A percentile compares a stretch with the other conserved stretches of the same genome.
Conservation (phyloP, 2,329 filamentous ascomycete genomes). For the Colletotrichum sp. region DNA sequence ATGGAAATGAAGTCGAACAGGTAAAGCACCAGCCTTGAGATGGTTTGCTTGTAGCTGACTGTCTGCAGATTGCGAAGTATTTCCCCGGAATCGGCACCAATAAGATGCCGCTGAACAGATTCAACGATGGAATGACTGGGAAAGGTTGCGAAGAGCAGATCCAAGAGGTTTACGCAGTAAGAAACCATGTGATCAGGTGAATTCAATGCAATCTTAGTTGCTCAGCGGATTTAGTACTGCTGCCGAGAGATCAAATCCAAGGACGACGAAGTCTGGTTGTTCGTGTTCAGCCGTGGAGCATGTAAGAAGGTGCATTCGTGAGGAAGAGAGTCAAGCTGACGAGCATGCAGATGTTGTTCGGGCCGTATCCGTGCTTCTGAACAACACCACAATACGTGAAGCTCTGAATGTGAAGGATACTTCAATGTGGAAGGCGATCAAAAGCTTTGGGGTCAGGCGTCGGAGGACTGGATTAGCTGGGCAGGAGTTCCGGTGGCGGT, state of each 20-base stretch:
- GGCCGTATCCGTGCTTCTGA: conserved; percentile 40
- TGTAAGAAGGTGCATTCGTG: conserved; percentile 17
- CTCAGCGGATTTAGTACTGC: background rate
- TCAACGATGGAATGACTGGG: conserved; percentile 23
- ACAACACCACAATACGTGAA: background rate
- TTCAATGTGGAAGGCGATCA: background rate
- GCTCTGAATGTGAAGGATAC: background rate
- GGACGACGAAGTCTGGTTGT: conserved; percentile 43
- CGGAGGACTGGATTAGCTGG: background rate
- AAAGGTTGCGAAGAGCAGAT: conserved; percentile 23
- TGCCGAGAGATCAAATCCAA: conserved; percentile 4
- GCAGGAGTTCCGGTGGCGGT: background rate
- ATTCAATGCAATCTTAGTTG: too few species aligned
- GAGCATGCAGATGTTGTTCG: conserved; percentile 31
- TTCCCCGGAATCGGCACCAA: conserved; percentile 24
- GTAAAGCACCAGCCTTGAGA: background rate
- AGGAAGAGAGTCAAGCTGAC: background rate
- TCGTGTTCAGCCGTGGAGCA: conserved; percentile 43
- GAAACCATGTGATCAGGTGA: too few species aligned
- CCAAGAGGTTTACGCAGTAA: conserved; percentile 25
- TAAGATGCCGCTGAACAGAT: conserved; percentile 20
- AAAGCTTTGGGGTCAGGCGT: background rate
- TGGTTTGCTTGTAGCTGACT: background rate
- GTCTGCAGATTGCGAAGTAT: background rate
- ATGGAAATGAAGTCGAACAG: background rate